A percentile compares a stretch with the other conserved stretches of the same genome.
Evolutionary conservation across 2,329 filamentous ascomycete species (phyloP).

Genomic region (Colletotrichum australisinense): DNA sequence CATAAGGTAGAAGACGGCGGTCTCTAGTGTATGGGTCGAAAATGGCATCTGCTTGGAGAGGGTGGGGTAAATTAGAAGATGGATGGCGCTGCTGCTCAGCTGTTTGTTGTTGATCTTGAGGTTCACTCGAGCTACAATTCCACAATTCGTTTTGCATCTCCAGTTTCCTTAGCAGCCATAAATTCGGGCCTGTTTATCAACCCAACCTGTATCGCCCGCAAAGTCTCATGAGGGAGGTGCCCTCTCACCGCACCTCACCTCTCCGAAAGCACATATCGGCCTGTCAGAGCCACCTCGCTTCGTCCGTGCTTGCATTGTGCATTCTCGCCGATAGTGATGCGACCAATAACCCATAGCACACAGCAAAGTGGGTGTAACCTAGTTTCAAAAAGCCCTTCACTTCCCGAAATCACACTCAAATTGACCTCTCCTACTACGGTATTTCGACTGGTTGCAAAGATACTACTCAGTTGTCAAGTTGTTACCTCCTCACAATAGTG

Average conservation of each 20-base stretch:
- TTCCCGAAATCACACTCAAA: neutral
- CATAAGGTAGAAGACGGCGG: neutral
- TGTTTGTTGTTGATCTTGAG: neutral
- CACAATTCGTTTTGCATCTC: neutral
- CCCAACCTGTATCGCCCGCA: neutral
- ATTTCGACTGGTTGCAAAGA: neutral
- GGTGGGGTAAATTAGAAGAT: neutral
- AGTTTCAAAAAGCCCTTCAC: neutral
- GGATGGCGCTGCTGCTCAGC: neutral
- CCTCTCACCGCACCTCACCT: neutral
- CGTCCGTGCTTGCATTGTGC: neutral
- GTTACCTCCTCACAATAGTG: neutral
- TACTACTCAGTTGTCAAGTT: neutral
- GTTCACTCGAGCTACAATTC: neutral
- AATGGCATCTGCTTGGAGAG: neutral
- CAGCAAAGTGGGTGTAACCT: neutral
- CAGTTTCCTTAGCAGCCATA: neutral
- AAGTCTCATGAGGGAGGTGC: neutral
- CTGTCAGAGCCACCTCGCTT: neutral
- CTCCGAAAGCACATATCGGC: neutral
- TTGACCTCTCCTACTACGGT: neutral
- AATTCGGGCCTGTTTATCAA: neutral
- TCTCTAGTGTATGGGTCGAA: neutral
- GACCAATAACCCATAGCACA: neutral
- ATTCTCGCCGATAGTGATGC: neutral